Evolutionary conservation across 805 yeast species (phyloP).

Genomic region (Schwanniomyces polymorphus): DNA sequence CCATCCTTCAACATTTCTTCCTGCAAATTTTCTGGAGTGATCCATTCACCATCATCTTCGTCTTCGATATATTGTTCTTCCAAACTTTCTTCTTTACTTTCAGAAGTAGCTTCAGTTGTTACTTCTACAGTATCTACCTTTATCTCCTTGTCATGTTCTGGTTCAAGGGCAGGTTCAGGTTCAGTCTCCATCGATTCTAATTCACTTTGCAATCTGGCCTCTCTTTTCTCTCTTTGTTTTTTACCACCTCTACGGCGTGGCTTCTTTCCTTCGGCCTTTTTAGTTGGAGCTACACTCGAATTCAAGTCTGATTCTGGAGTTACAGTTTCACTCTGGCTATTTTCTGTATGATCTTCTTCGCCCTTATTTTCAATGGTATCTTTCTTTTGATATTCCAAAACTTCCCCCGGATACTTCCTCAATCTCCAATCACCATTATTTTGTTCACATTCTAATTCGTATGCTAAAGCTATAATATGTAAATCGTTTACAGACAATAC

Average conservation of each 20-base stretch:
- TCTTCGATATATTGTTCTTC: slow-evolving; percentile 66
- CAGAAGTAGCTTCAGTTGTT: slow-evolving; percentile 5
- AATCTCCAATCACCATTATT: slow-evolving; percentile 70
- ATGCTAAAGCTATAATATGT: slow-evolving; percentile 87
- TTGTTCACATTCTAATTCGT: slow-evolving; percentile 76
- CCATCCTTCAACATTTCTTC: slow-evolving; percentile 68
- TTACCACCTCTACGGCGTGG: slow-evolving; percentile 63
- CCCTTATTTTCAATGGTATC: not conserved
- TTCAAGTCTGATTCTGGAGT: slow-evolving; percentile 14
- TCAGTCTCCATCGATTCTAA: slow-evolving; percentile 16
- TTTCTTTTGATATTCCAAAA: slow-evolving; percentile 25
- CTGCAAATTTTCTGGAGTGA: slow-evolving; percentile 79
- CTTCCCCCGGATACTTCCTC: slow-evolving; percentile 72
- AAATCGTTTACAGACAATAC: slow-evolving; percentile 91
- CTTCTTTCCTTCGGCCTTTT: slow-evolving; percentile 12
- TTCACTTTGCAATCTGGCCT: slow-evolving; percentile 32
- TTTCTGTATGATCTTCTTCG: not conserved
- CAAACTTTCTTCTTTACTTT: slow-evolving; percentile 6
- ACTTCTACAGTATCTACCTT: slow-evolving; percentile 1
- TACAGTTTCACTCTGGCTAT: slow-evolving; percentile 5
- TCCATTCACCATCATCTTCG: slow-evolving; percentile 89
- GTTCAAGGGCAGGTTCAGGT: slow-evolving; percentile 2
- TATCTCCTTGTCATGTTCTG: slow-evolving; percentile 4
- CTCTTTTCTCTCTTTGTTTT: slow-evolving; percentile 61
- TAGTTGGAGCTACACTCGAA: slow-evolving; percentile 6